Conservation (phyloP, 257 asterid species). For the Voacanga thouarsii region DNA sequence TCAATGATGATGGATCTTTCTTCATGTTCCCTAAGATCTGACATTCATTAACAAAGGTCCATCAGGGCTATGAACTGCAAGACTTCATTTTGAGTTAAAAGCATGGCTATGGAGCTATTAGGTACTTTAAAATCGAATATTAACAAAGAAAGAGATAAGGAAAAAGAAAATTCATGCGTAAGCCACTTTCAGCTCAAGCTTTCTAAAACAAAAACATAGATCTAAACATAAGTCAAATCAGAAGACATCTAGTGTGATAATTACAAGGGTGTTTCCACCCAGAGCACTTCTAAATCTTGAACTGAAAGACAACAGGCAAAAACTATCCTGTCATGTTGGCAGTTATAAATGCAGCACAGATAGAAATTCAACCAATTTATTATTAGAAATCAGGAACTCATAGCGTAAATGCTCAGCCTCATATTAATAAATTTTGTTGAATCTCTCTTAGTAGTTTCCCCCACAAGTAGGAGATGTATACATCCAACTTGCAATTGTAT, state of each 20-base stretch:
- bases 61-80: constrained; percentile 18
- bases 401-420: background rate
- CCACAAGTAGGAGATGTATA: background rate
- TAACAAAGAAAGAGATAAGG: too few species aligned
- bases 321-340: background rate
- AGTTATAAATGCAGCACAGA: background rate
- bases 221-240: background rate
- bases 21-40: constrained; percentile 89
- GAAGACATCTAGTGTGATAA: background rate
- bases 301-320: background rate
- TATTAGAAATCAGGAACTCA: background rate
- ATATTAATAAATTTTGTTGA: background rate
- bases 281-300: background rate
- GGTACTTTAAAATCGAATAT: background rate
- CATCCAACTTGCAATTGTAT: background rate
- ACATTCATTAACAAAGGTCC: constrained; percentile 26
- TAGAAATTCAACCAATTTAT: background rate
- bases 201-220: background rate
- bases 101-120: background rate
- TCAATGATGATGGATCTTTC: constrained; percentile 73
- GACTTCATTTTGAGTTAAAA: background rate
- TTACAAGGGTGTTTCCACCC: background rate
- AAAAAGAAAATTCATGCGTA: background rate
- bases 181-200: background rate
- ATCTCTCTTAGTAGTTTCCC: background rate